phyloP scores from a whole-genome alignment of 148 eudicot species.

The Camellia lanceoleosa region DNA sequence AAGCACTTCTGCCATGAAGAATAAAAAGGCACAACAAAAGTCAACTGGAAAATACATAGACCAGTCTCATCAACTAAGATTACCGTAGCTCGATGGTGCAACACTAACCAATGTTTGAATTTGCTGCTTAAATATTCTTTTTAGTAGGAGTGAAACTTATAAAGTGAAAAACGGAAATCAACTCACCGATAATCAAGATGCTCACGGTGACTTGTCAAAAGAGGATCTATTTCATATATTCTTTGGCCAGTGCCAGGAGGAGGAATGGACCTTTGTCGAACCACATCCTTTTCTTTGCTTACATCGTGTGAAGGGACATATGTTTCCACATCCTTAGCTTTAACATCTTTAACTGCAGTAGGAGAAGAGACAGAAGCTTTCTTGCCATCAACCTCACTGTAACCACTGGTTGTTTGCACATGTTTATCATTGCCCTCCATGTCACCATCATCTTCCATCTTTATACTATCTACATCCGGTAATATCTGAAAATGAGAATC shows the following conservation, averaged over 20 bases:
- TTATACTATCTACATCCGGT: constrained; percentile 32
- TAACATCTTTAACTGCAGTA: constrained; percentile 31
- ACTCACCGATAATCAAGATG: constrained; percentile 94
- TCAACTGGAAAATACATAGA: background rate
- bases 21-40: background rate
- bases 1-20: too few relatives aligned
- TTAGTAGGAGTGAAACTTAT: background rate
- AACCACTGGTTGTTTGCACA: constrained; percentile 19
- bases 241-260: constrained; percentile 77
- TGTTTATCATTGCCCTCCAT: constrained; percentile 22
- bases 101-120: background rate
- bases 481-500: constrained; percentile 36
- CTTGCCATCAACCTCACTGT: constrained; percentile 24
- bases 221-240: constrained; percentile 87
- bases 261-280: constrained; percentile 51
- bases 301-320: constrained; percentile 29
- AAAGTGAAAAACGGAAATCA: constrained; percentile 18
- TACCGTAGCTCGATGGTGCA: constrained; percentile 1
- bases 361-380: constrained; percentile 27
- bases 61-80: background rate
- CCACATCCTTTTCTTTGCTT: constrained; percentile 29
- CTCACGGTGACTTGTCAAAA: constrained; percentile 46
- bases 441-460: constrained; percentile 21
- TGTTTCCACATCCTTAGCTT: constrained; percentile 20
- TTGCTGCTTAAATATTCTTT: background rate